Percentiles rank a stretch among this genome's conserved stretches.
These are phyloP conservation scores for Chrysoporthe cubensis DNA, from an alignment of 2,329 filamentous ascomycete species.

Conservation along the genomic window DNA sequence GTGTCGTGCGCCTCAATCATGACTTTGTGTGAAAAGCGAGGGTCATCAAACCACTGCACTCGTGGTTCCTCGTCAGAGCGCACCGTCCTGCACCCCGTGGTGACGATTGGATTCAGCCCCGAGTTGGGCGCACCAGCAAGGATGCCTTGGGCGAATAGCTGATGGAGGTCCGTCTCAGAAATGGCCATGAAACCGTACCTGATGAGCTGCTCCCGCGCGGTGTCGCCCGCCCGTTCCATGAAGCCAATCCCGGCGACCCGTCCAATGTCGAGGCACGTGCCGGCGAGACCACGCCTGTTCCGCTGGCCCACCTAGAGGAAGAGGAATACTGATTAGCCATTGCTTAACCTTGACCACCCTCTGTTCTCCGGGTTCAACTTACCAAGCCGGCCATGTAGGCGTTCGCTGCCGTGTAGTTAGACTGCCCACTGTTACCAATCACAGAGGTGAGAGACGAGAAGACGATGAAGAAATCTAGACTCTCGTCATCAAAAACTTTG, in stretches of 20 bases:
- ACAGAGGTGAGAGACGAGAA: constrained; percentile 41
- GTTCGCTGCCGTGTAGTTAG: constrained; percentile 44
- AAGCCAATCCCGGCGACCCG: constrained; percentile 34
- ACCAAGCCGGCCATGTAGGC: constrained; percentile 38
- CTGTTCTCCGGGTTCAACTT: not conserved
- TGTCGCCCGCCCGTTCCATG: constrained; percentile 34
- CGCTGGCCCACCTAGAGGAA: constrained; percentile 34
- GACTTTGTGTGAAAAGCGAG: constrained; percentile 1
- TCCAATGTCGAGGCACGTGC: constrained; percentile 40
- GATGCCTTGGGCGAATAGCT: constrained; percentile 46
- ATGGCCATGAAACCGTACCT: constrained; percentile 22
- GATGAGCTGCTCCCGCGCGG: not conserved
- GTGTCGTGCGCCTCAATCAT: not conserved
- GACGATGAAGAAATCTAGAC: constrained; percentile 45
- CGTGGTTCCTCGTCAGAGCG: not conserved
- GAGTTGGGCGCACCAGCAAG: constrained; percentile 11
- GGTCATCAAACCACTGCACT: constrained; percentile 4
- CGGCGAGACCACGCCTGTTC: constrained; percentile 35
- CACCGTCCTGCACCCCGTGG: not conserved
- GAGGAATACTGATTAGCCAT: not conserved
- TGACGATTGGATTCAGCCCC: constrained; percentile 2
- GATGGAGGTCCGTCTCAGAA: constrained; percentile 44
- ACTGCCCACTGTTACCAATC: constrained; percentile 36
- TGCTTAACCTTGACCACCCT: not conserved
- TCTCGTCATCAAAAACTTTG: not conserved